Base-by-base conservation (phyloP, 176 grass and related monocot genomes). In the Oryza nivara region DNA sequence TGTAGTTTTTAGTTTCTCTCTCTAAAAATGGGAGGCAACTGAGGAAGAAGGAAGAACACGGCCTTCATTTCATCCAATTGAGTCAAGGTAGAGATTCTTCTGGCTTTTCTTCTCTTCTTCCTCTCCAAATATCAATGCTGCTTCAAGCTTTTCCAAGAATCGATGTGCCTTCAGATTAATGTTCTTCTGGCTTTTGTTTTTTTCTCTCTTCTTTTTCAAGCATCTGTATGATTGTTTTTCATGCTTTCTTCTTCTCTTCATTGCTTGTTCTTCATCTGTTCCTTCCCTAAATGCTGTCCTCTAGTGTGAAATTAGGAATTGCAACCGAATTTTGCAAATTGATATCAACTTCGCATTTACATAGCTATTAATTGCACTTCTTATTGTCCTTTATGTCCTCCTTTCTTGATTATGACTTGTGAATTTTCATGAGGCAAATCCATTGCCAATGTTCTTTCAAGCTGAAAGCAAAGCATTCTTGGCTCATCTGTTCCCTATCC, bases 1-100 rank as follows among this genome's bases (percentile, higher is more conserved):
- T 63, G 41, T 30, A 54, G 71, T 81, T 70, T 76, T 77, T 30
- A 54, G 71, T 81, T 70, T 76, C 82, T 80, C 82, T 60, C 77
- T 65, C 71, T 71, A 76, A 81, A 89, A 89, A 76, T 72, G 65
- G 88, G 35, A 89, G 71, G 65, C 82, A 19, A 30, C 65, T 17
- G 67, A 80, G 47, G 76, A 11, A 64, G 64, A 16, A 49, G 36
- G 38, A 65, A 3, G 26, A 76, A 5, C 47, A 61, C 43, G 32
- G 77, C 77, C 64, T 80, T 70, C 49, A 16, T 6, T 52, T 52
- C 82, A 1, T 72, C 72, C 23, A 52, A 70, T 76, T 15, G 22
- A 35, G 68, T 52, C 49, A 19, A 76, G 78, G 77, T 85, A 82
- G 35, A 60, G 60, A 54, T 74, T 49, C n/a, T 80, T 49, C n/a